A percentile compares a stretch with the other conserved stretches of the same genome.
phyloP scores from a whole-genome alignment of 345 rosid species.

The Angophora floribunda region DNA sequence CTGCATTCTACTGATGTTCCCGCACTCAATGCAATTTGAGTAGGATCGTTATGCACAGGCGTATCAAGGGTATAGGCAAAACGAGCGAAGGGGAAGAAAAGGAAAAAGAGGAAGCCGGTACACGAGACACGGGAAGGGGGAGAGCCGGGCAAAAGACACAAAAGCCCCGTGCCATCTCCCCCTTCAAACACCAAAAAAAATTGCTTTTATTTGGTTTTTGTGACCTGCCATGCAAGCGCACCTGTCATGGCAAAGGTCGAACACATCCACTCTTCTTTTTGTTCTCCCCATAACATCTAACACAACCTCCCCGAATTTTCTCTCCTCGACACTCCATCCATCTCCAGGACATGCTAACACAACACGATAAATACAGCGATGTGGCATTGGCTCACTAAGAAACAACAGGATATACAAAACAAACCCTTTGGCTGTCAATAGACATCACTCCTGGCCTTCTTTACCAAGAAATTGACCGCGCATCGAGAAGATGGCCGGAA shows the following conservation, averaged over 20 bases:
- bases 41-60: not conserved
- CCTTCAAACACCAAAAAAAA: conserved; percentile 29
- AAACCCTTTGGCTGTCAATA: not conserved
- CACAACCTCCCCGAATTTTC: not conserved
- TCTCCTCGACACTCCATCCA: not conserved
- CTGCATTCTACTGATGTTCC: not conserved
- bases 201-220: conserved; percentile 31
- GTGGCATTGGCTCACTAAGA: not conserved
- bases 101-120: not conserved
- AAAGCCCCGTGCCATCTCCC: conserved; percentile 47
- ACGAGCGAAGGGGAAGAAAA: no score
- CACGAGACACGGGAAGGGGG: not conserved
- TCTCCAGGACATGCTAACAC: not conserved
- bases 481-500: not conserved
- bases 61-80: not conserved
- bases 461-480: not conserved
- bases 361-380: not conserved
- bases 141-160: not conserved
- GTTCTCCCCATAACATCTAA: not conserved
- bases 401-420: not conserved
- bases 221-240: conserved; percentile 23
- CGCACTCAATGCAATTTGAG: not conserved
- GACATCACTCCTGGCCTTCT: not conserved
- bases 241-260: conserved; percentile 18
- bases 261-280: not conserved